Conservation (phyloP, 257 asterid genomes). For the Catharanthus roseus region DNA sequence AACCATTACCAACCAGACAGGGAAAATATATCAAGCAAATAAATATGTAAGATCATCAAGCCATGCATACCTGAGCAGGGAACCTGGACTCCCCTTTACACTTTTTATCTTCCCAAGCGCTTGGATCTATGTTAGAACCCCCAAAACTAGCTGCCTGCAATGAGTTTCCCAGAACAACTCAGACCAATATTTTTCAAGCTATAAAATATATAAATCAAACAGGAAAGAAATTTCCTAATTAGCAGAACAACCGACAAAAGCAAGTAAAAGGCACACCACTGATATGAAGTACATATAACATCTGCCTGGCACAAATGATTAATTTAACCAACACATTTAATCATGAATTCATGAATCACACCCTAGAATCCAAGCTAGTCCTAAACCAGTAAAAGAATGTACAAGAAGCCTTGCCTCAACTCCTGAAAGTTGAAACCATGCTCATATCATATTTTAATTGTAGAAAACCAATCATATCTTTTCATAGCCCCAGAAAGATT, state of each 20-base stretch:
- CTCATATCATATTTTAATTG: neutral
- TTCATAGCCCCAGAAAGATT: neutral
- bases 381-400: constrained; percentile 1
- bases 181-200: neutral
- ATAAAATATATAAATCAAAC: neutral
- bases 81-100: constrained; percentile 97
- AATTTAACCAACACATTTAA: neutral
- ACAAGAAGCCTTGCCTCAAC: neutral
- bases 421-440: neutral
- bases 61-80: constrained; percentile 78
- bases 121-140: constrained; percentile 95
- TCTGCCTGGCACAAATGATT: neutral
- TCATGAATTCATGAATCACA: neutral
- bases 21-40: neutral
- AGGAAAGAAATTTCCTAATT: neutral
- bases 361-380: neutral
- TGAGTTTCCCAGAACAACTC: constrained; percentile 1
- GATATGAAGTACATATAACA: neutral
- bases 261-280: neutral
- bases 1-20: constrained; percentile 13
- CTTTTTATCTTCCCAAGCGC: constrained; percentile 98
- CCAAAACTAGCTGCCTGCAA: constrained; percentile 78
- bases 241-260: neutral
- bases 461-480: neutral
- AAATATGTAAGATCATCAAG: constrained; percentile 1